Conservation (phyloP, 2,329 filamentous ascomycete species). For the Ascomycota sp. region DNA sequence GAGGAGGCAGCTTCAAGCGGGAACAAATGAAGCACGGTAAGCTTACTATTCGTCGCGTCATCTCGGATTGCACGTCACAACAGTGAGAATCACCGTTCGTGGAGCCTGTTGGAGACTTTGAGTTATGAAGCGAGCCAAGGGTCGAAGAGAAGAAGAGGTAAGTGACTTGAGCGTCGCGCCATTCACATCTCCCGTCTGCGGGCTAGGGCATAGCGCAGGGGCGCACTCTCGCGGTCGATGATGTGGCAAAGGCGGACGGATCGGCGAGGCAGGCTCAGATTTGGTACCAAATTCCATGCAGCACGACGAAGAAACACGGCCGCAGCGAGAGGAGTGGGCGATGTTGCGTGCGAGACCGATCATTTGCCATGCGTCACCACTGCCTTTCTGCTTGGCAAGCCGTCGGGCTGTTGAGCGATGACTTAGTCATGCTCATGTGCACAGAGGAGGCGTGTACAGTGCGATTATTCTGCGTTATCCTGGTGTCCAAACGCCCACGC, state of each 20-base stretch:
- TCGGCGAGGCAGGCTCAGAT: not conserved
- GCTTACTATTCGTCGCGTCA: slow-evolving; percentile 17
- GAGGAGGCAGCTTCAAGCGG: not conserved
- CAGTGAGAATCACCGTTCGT: not conserved
- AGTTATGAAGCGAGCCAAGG: too few relatives aligned
- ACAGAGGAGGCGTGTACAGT: too few relatives aligned
- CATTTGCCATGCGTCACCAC: too few relatives aligned
- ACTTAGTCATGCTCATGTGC: too few relatives aligned
- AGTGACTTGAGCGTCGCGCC: not conserved
- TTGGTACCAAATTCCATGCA: not conserved
- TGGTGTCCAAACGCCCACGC: too few relatives aligned
- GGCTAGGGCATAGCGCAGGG: slow-evolving; percentile 2
- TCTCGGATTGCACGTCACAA: slow-evolving; percentile 3
- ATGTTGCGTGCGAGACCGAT: too few relatives aligned
- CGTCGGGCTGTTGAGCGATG: too few relatives aligned
- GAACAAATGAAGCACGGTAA: not conserved
- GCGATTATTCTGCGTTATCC: too few relatives aligned
- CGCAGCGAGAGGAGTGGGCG: too few relatives aligned
- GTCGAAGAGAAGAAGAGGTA: not conserved
- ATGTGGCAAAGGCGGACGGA: not conserved
- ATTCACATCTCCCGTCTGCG: slow-evolving; percentile 1
- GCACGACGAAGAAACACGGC: too few relatives aligned
- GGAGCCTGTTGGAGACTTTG: too few relatives aligned
- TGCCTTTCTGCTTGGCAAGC: too few relatives aligned
- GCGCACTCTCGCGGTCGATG: not conserved